Conservation (phyloP, 768 basidiomycete species). For the Hydnum rufescens region DNA sequence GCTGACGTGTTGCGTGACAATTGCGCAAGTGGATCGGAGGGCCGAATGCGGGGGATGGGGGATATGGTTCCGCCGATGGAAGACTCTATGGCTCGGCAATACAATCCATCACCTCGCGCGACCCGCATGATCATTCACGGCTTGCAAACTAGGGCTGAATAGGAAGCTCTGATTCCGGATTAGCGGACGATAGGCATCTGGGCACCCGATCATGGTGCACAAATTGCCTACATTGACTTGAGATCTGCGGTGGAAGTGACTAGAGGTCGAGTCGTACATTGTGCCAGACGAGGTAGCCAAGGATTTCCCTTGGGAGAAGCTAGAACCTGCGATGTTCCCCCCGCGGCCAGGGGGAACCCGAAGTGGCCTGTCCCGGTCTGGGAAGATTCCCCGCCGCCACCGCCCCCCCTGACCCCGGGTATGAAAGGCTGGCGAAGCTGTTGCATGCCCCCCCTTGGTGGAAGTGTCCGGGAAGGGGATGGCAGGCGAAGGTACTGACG, state of each 20-base stretch:
- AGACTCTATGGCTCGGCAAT: constrained; percentile 91
- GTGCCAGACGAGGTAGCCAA: neutral
- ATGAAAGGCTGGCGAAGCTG: constrained; percentile 78
- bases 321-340: too few species aligned
- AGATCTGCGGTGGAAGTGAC: constrained; percentile 14
- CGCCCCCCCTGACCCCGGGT: constrained; percentile 14
- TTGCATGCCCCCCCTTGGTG: constrained; percentile 86
- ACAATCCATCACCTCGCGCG: constrained; percentile 75
- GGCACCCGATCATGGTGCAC: constrained; percentile 31
- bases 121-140: constrained; percentile 9
- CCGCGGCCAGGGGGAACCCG: neutral
- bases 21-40: constrained; percentile 19
- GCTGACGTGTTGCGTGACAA: constrained; percentile 16
- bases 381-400: neutral
- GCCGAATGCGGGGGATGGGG: constrained; percentile 37
- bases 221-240: constrained; percentile 63
- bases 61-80: constrained; percentile 19
- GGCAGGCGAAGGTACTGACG: constrained; percentile 91
- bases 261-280: neutral
- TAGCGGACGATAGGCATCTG: constrained; percentile 13
- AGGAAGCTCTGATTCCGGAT: neutral
- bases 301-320: neutral
- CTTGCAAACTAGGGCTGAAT: neutral
- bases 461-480: constrained; percentile 79
- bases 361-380: constrained; percentile 6